Conservation (phyloP, 2,329 filamentous ascomycete species). For the Ilyonectria sp. region DNA sequence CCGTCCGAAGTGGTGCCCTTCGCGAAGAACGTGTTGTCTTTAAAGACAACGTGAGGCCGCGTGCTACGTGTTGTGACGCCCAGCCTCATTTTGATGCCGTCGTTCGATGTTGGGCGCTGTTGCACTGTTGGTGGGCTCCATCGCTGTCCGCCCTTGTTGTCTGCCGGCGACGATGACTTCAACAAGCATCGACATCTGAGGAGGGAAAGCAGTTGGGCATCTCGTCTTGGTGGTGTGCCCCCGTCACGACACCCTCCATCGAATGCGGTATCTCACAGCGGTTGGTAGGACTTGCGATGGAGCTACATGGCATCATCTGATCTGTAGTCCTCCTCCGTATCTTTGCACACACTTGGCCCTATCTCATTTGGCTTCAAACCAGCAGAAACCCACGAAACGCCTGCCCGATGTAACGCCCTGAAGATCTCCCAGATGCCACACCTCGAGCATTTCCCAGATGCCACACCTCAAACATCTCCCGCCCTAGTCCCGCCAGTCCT, state of each 20-base stretch:
- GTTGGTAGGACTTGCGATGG: background rate
- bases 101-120: conserved; percentile 1
- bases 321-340: background rate
- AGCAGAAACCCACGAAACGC: background rate
- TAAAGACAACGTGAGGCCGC: conserved; percentile 10
- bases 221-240: no score
- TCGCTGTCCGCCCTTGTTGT: background rate
- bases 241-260: no score
- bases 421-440: background rate
- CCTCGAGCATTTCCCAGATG: background rate
- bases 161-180: background rate
- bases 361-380: background rate
- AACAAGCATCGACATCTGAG: no score
- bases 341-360: background rate
- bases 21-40: background rate
- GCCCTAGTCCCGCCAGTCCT: conserved; percentile 53
- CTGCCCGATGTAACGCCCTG: no score
- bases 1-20: background rate
- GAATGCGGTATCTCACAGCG: background rate
- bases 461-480: background rate
- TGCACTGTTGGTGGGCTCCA: background rate
- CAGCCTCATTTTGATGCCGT: background rate
- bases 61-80: background rate
- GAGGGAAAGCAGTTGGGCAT: no score
- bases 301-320: background rate